Percentiles rank a stretch among this genome's conserved stretches.
Conservation (phyloP, 495 filamentous ascomycete genomes). For the Aspergillus diversus region DNA sequence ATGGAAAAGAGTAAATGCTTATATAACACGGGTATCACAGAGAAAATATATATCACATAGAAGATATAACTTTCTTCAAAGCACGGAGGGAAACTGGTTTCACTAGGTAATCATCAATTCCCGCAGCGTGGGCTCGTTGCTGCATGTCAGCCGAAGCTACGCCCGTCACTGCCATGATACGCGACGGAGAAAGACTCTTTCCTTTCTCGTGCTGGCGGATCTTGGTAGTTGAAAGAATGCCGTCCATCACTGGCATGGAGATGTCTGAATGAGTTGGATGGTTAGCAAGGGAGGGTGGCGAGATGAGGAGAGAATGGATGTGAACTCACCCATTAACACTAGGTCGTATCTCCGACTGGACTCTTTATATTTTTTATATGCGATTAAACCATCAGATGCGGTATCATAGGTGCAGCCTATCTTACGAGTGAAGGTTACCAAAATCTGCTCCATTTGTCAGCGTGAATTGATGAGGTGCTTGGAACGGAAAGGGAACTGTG, state of each 20-base stretch:
- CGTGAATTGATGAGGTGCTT: background rate
- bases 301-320: background rate
- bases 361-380: constrained; percentile 48
- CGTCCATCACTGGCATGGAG: constrained; percentile 35
- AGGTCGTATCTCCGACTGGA: constrained; percentile 39
- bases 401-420: constrained; percentile 47
- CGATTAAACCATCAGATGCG: constrained; percentile 58
- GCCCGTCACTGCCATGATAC: constrained; percentile 39
- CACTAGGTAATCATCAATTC: constrained; percentile 43
- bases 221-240: constrained; percentile 26
- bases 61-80: constrained; percentile 30
- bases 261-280: constrained; percentile 14
- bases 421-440: constrained; percentile 47
- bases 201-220: constrained; percentile 29
- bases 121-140: constrained; percentile 36
- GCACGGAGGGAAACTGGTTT: constrained; percentile 40
- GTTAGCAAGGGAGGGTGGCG: background rate
- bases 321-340: constrained; percentile 48
- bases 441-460: constrained; percentile 15
- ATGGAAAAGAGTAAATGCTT: background rate
- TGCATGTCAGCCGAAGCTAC: constrained; percentile 37
- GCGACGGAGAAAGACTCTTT: constrained; percentile 16
- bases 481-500: background rate
- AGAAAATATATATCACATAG: background rate
- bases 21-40: background rate